Conservation (phyloP, 352 stramenopile species). For the Globisporangium parvum region DNA sequence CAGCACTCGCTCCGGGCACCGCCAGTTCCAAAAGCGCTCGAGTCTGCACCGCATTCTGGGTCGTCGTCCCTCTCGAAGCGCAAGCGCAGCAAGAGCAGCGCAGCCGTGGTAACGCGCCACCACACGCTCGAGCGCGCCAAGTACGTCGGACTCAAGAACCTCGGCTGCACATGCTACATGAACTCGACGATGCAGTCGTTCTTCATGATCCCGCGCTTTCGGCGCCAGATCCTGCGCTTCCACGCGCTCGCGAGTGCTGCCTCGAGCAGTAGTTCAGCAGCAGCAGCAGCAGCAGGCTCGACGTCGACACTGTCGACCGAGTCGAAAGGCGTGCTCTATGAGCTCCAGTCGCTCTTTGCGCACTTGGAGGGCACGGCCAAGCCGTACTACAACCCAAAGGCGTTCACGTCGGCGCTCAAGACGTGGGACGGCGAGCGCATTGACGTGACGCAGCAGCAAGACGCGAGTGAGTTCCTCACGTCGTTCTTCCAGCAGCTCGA, state of each 20-base stretch:
- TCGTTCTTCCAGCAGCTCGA: slow-evolving; percentile 93
- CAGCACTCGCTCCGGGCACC: slow-evolving; percentile 69
- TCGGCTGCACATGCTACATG: slow-evolving; percentile 95
- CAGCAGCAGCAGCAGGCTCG: neutral
- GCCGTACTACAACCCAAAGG: slow-evolving; percentile 76
- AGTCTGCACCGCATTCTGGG: slow-evolving; percentile 4
- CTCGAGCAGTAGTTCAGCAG: neutral
- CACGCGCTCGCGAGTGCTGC: slow-evolving; percentile 15
- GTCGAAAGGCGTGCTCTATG: slow-evolving; percentile 51
- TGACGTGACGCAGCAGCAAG: slow-evolving; percentile 89
- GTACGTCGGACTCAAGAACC: slow-evolving; percentile 92
- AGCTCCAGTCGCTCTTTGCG: slow-evolving; percentile 89
- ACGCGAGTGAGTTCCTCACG: slow-evolving; percentile 91
- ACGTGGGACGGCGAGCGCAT: slow-evolving; percentile 86
- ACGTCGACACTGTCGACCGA: neutral
- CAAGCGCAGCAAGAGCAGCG: slow-evolving; percentile 33
- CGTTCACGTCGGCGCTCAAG: slow-evolving; percentile 78
- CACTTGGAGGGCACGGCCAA: slow-evolving; percentile 85
- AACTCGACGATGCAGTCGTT: slow-evolving; percentile 94
- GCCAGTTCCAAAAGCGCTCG: slow-evolving; percentile 18
- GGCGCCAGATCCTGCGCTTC: slow-evolving; percentile 77
- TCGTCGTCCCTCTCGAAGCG: slow-evolving; percentile 36
- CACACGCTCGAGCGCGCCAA: slow-evolving; percentile 55
- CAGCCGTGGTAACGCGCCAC: slow-evolving; percentile 9
- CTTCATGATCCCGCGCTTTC: slow-evolving; percentile 92